These are phyloP conservation scores for Mimosa pudica DNA, from an alignment of 306 rosid species.

Conservation along the genomic window DNA sequence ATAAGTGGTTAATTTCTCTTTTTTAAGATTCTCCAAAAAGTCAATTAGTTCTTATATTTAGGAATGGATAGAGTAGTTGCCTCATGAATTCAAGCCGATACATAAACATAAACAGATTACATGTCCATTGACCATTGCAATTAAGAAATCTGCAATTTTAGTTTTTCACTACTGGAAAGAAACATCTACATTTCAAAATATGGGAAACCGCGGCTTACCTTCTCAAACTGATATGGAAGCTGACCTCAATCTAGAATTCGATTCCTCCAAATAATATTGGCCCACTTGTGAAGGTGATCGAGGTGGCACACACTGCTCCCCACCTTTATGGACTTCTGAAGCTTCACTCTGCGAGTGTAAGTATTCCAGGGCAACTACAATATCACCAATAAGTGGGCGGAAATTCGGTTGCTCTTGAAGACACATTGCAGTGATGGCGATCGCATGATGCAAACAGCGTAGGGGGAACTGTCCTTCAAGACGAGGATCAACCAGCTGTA, in stretches of 20 bases:
- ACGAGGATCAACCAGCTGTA: conserved; percentile 68
- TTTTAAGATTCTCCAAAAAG: too few relatives aligned
- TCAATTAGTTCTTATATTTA: too few relatives aligned
- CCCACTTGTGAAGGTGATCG: conserved; percentile 41
- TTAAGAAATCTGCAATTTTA: conserved; percentile 19
- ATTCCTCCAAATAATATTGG: conserved; percentile 32
- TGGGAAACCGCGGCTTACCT: conserved; percentile 45
- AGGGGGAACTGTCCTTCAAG: conserved; percentile 59
- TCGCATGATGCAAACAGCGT: conserved; percentile 92
- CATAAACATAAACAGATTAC: conserved; percentile 3
- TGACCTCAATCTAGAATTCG: conserved; percentile 46
- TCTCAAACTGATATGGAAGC: conserved; percentile 36
- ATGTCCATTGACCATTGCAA: conserved; percentile 4
- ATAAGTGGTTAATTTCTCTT: too few relatives aligned
- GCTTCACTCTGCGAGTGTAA: conserved; percentile 60
- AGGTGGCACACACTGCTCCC: conserved; percentile 25
- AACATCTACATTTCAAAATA: neutral
- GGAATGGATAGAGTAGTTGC: neutral
- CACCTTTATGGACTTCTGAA: conserved; percentile 34
- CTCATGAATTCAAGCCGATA: conserved; percentile 28
- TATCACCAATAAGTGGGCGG: conserved; percentile 85
- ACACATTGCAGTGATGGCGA: conserved; percentile 96
- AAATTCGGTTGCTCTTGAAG: conserved; percentile 87
- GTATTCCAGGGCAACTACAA: conserved; percentile 91
- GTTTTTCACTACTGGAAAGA: conserved; percentile 21